Percentiles rank a stretch among this genome's conserved stretches.
phyloP scores from a whole-genome alignment of 345 rosid genomes.

The Hibiscus trionum region DNA sequence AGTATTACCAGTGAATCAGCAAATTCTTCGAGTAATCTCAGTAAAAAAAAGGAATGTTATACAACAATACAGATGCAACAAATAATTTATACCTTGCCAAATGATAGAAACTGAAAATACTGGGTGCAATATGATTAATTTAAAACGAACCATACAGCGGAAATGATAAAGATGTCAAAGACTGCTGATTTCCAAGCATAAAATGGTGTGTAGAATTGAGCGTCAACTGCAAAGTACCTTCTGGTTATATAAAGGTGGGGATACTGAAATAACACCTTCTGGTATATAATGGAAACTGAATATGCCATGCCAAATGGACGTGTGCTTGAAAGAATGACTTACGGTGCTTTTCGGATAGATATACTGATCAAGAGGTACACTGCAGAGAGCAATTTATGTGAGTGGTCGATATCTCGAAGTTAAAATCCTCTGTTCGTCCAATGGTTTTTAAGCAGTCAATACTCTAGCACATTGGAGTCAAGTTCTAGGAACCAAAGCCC shows the following conservation, averaged over 20 bases:
- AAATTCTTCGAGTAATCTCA: too few relatives aligned
- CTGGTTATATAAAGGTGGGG: too few relatives aligned
- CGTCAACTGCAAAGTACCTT: background rate
- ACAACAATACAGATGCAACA: background rate
- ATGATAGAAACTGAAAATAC: background rate
- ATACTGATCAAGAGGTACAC: slow-evolving; percentile 74
- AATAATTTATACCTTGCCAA: background rate
- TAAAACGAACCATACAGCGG: background rate
- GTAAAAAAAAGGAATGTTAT: too few relatives aligned
- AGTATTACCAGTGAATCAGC: too few relatives aligned
- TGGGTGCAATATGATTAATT: background rate
- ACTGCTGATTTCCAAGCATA: background rate
- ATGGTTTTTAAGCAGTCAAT: background rate
- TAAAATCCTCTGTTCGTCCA: background rate
- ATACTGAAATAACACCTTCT: background rate
- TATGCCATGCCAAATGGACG: background rate
- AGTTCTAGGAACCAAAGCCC: background rate
- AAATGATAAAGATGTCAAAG: background rate
- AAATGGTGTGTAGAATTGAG: background rate
- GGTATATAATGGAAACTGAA: background rate
- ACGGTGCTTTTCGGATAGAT: slow-evolving; percentile 69
- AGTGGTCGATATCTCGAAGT: background rate
- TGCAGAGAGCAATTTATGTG: slow-evolving; percentile 24
- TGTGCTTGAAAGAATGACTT: slow-evolving; percentile 21
- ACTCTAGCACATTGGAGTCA: background rate